Evolutionary conservation across 2,329 filamentous ascomycete genomes (phyloP).

Genomic region (Pyricularia sp.): DNA sequence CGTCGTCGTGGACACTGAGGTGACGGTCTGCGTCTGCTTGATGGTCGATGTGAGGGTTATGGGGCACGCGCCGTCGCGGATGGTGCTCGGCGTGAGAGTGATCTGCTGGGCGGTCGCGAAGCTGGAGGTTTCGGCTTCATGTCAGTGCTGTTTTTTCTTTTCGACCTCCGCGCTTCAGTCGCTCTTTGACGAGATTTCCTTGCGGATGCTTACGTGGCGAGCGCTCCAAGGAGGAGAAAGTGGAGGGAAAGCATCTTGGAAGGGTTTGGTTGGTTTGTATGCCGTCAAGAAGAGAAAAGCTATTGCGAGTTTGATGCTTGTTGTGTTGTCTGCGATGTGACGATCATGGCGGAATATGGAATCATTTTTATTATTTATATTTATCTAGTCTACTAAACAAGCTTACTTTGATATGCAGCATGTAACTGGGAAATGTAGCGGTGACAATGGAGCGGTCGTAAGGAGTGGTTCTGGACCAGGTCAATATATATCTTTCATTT

Average conservation of each 20-base stretch:
- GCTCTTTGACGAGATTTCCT: not conserved
- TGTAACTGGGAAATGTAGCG: not conserved
- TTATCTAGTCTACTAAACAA: not conserved
- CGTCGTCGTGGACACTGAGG: conserved; percentile 2
- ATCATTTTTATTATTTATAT: not conserved
- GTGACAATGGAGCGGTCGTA: not conserved
- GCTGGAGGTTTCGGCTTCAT: not conserved
- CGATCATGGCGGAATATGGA: not conserved
- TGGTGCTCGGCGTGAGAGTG: conserved; percentile 4
- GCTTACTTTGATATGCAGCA: not conserved
- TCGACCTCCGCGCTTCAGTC: not conserved
- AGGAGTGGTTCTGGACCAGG: not conserved
- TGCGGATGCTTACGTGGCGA: not conserved
- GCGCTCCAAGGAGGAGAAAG: not conserved
- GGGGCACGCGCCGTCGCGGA: conserved; percentile 1
- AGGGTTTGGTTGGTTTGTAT: not conserved
- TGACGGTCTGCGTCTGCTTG: not conserved
- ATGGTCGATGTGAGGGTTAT: not conserved
- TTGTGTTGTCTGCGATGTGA: not conserved
- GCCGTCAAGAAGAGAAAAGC: not conserved
- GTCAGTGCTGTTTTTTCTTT: not conserved
- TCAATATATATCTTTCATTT: not conserved
- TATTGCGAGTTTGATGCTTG: not conserved
- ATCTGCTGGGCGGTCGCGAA: conserved; percentile 1
- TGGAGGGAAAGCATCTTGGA: not conserved